Conservation (phyloP, 2,329 filamentous ascomycete species). For the Botrytis pseudocinerea region DNA sequence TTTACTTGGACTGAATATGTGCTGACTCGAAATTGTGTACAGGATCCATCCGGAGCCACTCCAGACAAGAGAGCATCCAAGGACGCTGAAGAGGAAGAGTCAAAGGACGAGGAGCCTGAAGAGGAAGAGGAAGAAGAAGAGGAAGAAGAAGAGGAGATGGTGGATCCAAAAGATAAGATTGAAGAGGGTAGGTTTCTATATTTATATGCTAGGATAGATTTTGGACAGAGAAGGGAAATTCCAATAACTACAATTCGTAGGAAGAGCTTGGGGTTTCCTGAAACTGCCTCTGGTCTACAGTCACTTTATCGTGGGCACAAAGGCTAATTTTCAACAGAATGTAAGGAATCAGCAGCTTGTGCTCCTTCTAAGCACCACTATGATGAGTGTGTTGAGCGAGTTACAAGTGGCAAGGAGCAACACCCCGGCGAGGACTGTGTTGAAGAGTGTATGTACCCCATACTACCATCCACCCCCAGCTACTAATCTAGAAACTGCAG, state of each 20-base stretch:
- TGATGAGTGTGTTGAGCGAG: constrained; percentile 96
- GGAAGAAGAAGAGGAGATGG: constrained; percentile 67
- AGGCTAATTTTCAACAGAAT: constrained; percentile 61
- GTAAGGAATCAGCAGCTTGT: constrained; percentile 83
- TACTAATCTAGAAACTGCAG: constrained; percentile 49
- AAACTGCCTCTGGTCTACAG: not conserved
- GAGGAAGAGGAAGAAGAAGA: constrained; percentile 50
- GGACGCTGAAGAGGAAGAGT: constrained; percentile 42
- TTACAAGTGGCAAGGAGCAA: constrained; percentile 64
- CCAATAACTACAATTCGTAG: not conserved
- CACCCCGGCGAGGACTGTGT: constrained; percentile 90
- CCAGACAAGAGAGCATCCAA: constrained; percentile 39
- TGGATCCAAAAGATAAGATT: constrained; percentile 83
- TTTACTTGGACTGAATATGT: not conserved
- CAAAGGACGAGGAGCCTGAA: constrained; percentile 45
- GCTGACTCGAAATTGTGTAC: not conserved
- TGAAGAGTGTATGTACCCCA: constrained; percentile 83
- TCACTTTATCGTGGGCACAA: not conserved
- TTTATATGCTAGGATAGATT: not conserved
- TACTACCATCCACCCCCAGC: not conserved
- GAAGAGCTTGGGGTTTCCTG: not conserved
- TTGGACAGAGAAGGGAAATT: not conserved
- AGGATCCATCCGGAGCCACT: constrained; percentile 32
- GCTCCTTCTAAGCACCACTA: constrained; percentile 93
- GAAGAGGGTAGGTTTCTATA: constrained; percentile 77